Evolutionary conservation across 1,284 basidiomycete genomes (phyloP).

Genomic region (Heliocybe sulcata): DNA sequence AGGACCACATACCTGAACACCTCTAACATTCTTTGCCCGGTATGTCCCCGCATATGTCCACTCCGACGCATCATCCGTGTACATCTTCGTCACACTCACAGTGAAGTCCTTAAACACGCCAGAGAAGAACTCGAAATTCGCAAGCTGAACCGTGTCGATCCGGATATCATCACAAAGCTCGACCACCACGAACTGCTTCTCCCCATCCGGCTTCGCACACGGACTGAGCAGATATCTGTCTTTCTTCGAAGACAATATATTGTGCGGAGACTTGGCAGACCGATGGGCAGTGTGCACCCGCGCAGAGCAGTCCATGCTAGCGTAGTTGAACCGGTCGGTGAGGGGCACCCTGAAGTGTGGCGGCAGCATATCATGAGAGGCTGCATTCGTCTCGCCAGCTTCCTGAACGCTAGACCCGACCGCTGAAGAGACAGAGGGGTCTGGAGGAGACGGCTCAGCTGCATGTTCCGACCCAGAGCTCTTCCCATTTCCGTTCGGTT

Average conservation of each 20-base stretch:
- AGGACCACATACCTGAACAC: slow-evolving; percentile 70
- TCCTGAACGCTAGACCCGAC: slow-evolving; percentile 11
- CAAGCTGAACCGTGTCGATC: slow-evolving; percentile 93
- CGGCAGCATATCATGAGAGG: slow-evolving; percentile 25
- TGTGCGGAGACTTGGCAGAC: slow-evolving; percentile 76
- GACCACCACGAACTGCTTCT: slow-evolving; percentile 79
- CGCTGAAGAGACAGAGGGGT: slow-evolving; percentile 5
- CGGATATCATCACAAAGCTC: slow-evolving; percentile 97
- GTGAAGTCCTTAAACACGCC: slow-evolving; percentile 92
- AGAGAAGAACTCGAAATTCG: slow-evolving; percentile 98
- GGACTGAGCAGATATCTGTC: slow-evolving; percentile 98
- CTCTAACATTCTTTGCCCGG: slow-evolving; percentile 82
- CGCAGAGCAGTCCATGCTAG: slow-evolving; percentile 88
- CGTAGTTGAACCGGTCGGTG: slow-evolving; percentile 89
- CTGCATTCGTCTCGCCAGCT: slow-evolving; percentile 7
- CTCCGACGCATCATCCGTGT: slow-evolving; percentile 46
- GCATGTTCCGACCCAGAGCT: slow-evolving; percentile 8
- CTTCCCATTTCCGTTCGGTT: slow-evolving; percentile 10
- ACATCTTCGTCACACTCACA: slow-evolving; percentile 79
- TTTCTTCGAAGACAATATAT: slow-evolving; percentile 85
- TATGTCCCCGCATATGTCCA: slow-evolving; percentile 76
- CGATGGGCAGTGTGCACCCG: slow-evolving; percentile 83
- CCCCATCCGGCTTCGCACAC: slow-evolving; percentile 50
- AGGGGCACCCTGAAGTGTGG: slow-evolving; percentile 64
- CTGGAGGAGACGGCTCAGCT: background rate